Base-by-base conservation (phyloP, 768 basidiomycete genomes). In the Panus rudis region DNA sequence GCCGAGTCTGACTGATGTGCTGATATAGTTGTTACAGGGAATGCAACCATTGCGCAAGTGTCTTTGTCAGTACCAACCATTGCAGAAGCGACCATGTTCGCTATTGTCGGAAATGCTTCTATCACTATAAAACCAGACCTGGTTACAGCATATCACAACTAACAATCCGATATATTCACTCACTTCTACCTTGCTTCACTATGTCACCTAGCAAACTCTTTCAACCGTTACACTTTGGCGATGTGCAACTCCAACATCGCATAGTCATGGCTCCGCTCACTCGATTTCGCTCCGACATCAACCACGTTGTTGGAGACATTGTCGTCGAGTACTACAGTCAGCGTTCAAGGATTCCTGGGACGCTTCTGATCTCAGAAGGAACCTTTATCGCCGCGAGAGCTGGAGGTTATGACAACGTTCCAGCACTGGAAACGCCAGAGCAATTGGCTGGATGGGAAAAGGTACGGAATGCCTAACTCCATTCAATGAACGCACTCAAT, bases 391-490 rank as follows among this genome's bases (percentile, higher is more conserved):
- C 72, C 0, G 55, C 59, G 2, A 52, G 68, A 12, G 77, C 78
- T 0, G 76, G 72, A 2, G 79, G 78, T 1, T 65, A 60, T 30
- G 39, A 45, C 2, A 59, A 76, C 43, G 69, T 73, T 0, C 84
- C 84, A 2, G 84, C 84, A 0, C 75, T 85, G 42, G 85, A 73
- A 67, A 76, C 57, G n/a, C 56, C 71, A 3, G 76, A 71, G 20
- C 85, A 90, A 48, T 70, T 70, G 23, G 46, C 53, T 10, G 67
- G 50, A 0, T 80, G 78, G 79, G 75, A 71, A 50, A 51, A 58
- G 51, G 72, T 72, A 24, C 20, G 63, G 52, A 2, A 13, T 37
- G 10, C 10, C 21, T 37, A 20, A 17, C 7, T n/a, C n/a, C n/a
- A n/a, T n/a, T n/a, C n/a, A n/a, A n/a, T n/a, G n/a, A n/a, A n/a